These are phyloP conservation scores for Rhododendron molle DNA, from an alignment of 148 eudicot genomes.

Conservation along the genomic window DNA sequence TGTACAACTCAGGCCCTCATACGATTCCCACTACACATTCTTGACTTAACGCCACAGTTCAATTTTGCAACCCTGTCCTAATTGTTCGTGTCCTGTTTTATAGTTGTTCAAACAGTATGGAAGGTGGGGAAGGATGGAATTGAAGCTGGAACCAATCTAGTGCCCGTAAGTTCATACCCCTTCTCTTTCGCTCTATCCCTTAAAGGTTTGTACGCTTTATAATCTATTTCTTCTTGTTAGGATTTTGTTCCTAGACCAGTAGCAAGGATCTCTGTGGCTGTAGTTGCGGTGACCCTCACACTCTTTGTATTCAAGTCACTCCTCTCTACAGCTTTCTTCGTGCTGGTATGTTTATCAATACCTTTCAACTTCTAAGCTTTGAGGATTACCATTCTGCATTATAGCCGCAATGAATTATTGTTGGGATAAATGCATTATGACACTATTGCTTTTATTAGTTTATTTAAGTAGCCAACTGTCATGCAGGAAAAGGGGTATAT, in stretches of 20 bases:
- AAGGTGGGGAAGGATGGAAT: constrained; percentile 88
- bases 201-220: not conserved
- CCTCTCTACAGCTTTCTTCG: constrained; percentile 75
- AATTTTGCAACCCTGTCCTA: not conserved
- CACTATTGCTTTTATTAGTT: no score
- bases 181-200: not conserved
- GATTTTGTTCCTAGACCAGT: constrained; percentile 79
- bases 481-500: not conserved
- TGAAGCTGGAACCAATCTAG: constrained; percentile 88
- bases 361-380: constrained; percentile 8
- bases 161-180: constrained; percentile 64
- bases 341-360: constrained; percentile 44
- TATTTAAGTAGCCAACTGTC: not conserved
- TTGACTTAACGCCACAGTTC: not conserved
- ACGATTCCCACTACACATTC: not conserved
- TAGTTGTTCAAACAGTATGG: constrained; percentile 64
- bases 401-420: not conserved
- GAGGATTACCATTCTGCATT: constrained; percentile 1
- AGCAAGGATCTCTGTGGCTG: constrained; percentile 67
- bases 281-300: constrained; percentile 41
- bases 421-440: not conserved
- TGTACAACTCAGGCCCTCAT: not conserved
- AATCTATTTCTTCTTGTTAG: constrained; percentile 26
- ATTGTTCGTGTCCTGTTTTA: not conserved
- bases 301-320: constrained; percentile 75